phyloP scores from a whole-genome alignment of 2,329 filamentous ascomycete species.

The Plectosphaerella cucumerina region DNA sequence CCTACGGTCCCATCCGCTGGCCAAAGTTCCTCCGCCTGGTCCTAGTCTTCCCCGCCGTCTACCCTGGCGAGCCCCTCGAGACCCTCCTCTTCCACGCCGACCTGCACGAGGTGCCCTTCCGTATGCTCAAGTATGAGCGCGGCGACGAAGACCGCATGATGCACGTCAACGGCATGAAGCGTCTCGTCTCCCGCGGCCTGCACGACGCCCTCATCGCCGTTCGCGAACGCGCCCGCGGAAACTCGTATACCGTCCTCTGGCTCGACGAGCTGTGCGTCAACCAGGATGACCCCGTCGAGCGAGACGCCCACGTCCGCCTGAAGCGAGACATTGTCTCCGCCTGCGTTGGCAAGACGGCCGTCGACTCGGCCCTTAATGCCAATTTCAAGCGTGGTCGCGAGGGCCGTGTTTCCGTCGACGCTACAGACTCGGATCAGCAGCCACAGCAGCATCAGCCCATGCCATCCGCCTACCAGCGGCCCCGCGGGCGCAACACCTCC shows the following conservation, averaged over 20 bases:
- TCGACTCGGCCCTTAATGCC: conserved; percentile 3
- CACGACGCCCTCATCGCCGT: conserved; percentile 10
- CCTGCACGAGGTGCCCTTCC: conserved; percentile 13
- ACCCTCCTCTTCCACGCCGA: conserved; percentile 14
- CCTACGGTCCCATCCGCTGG: conserved; percentile 8
- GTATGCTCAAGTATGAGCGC: conserved; percentile 9
- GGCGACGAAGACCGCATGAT: conserved; percentile 3
- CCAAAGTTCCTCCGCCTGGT: conserved; percentile 13
- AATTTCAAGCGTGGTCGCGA: conserved; percentile 2
- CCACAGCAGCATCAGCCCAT: not conserved
- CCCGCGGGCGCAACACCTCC: not conserved
- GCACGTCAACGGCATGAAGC: conserved; percentile 11
- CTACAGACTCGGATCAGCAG: not conserved
- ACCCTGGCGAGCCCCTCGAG: conserved; percentile 9
- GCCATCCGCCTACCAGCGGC: not conserved
- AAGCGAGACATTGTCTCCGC: conserved; percentile 9
- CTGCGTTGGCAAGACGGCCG: conserved; percentile 5
- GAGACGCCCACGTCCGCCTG: conserved; percentile 10
- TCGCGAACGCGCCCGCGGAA: conserved; percentile 8
- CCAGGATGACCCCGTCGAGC: conserved; percentile 8
- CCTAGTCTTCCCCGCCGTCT: conserved; percentile 9
- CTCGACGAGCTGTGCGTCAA: conserved; percentile 12
- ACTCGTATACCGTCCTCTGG: conserved; percentile 11
- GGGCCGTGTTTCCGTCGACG: not conserved
- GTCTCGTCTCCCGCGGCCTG: conserved; percentile 7